Conservation (phyloP, 1,284 basidiomycete species). For the Abortiporus biennis region DNA sequence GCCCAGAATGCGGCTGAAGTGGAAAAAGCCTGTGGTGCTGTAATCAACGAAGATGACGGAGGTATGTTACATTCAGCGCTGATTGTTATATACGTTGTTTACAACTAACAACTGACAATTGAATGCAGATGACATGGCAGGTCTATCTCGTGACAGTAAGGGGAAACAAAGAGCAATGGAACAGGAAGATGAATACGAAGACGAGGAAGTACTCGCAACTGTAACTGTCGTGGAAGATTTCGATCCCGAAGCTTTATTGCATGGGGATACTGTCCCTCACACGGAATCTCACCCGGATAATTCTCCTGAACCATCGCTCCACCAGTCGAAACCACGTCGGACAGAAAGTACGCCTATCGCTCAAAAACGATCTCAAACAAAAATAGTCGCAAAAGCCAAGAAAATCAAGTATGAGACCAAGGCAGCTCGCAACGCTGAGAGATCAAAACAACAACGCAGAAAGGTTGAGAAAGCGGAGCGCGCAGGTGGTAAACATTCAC, state of each 20-base stretch:
- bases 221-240: slow-evolving; percentile 82
- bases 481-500: slow-evolving; percentile 52
- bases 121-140: slow-evolving; percentile 27
- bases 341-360: not conserved
- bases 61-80: not conserved
- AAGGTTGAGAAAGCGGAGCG: slow-evolving; percentile 61
- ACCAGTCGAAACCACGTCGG: too few relatives aligned
- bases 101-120: not conserved
- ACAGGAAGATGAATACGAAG: slow-evolving; percentile 62
- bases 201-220: slow-evolving; percentile 72
- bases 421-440: slow-evolving; percentile 47
- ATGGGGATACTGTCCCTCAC: slow-evolving; percentile 30
- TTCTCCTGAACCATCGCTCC: too few relatives aligned
- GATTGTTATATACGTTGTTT: slow-evolving; percentile 10
- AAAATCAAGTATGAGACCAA: slow-evolving; percentile 62
- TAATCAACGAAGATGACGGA: slow-evolving; percentile 31
- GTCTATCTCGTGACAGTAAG: slow-evolving; percentile 15
- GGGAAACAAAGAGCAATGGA: slow-evolving; percentile 25
- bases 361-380: slow-evolving; percentile 8
- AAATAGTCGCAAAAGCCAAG: slow-evolving; percentile 25
- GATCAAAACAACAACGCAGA: slow-evolving; percentile 51
- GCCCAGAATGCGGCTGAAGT: slow-evolving; percentile 61
- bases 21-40: slow-evolving; percentile 63
- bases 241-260: slow-evolving; percentile 54
- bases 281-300: not conserved